Base-by-base conservation (phyloP, 768 basidiomycete genomes). In the Lactarius tabidus region DNA sequence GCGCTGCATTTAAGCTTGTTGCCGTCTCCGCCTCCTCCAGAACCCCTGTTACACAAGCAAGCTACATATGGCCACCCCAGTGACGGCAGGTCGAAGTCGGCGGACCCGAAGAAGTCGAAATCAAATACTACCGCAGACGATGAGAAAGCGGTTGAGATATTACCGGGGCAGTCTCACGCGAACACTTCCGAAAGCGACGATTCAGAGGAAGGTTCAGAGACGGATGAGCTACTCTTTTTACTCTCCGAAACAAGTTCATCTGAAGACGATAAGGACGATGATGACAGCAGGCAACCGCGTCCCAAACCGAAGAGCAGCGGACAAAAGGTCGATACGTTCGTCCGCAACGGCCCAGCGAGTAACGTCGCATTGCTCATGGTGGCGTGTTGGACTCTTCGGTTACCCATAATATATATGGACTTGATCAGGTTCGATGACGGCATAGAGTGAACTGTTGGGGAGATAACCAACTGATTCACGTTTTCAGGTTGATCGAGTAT, bases 371-470 rank as follows among this genome's bases (percentile, higher is more conserved):
- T 94, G 48, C 78, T 96, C 5, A 77, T 90, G 20, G 73, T 94
- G 5, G 90, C 84, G 2, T 90, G 88, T 68, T 94, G 91, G 91
- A 86, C 83, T 26, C 71, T 95, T 73, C 82, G 94, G 23, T 74
- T 94, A 41, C 93, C 94, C 0, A 78, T 90, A 14, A 77, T 90
- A 70, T 90, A 87, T 70, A 82, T 81, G 70, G 93, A 97, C 72
- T 82, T 96, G 57, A 80, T 86, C 52, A 79, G 79, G 94, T 90
- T 71, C 67, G 39, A 36, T 14, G 8, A 12, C 51, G 20, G 14
- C 61, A 33, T 55, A 15, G 29, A 48, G 6, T 9, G 4, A n/a
- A 28, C 15, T 41, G 35, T 14, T 33, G 15, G 54, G 26, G 17
- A 36, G 54, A 41, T 57, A 28, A 35, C 17, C 28, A 23, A 28